These are phyloP conservation scores for Trichoderma atrobrunneum DNA, from an alignment of 2,329 filamentous ascomycete species.

Conservation along the genomic window DNA sequence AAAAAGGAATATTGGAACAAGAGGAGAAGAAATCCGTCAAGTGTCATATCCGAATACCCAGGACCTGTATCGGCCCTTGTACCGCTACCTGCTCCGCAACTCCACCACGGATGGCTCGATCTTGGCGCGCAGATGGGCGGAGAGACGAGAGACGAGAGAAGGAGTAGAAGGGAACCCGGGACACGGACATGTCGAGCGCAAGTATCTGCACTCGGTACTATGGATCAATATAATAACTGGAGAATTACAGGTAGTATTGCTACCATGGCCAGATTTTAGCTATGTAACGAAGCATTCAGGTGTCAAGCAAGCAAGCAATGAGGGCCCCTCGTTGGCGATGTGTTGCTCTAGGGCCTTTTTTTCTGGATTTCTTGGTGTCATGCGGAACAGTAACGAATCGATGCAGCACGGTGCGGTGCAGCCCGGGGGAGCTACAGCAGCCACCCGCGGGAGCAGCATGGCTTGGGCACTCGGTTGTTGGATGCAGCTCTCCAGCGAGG, in stretches of 20 bases:
- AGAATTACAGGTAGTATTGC: no score
- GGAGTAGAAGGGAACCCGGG: neutral
- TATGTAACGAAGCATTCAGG: neutral
- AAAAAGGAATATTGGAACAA: neutral
- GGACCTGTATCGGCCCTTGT: neutral
- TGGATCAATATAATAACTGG: no score
- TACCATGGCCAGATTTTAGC: neutral
- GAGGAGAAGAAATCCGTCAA: neutral
- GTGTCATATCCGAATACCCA: neutral
- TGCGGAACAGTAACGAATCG: neutral
- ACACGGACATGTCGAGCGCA: neutral
- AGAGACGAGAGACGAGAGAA: neutral
- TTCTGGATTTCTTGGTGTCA: neutral
- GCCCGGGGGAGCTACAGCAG: constrained; percentile 3
- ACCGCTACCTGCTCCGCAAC: constrained; percentile 7
- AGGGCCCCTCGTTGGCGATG: neutral
- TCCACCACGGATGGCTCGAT: constrained; percentile 8
- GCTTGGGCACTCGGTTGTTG: neutral
- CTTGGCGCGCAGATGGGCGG: neutral
- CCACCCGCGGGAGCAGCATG: neutral
- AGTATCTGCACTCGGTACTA: neutral
- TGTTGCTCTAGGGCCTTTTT: neutral
- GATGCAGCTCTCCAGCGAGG: no score
- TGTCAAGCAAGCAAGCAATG: no score
- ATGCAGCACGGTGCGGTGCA: neutral